phyloP scores from a whole-genome alignment of 2,329 filamentous ascomycete species.

The Byssochlamys sp. region DNA sequence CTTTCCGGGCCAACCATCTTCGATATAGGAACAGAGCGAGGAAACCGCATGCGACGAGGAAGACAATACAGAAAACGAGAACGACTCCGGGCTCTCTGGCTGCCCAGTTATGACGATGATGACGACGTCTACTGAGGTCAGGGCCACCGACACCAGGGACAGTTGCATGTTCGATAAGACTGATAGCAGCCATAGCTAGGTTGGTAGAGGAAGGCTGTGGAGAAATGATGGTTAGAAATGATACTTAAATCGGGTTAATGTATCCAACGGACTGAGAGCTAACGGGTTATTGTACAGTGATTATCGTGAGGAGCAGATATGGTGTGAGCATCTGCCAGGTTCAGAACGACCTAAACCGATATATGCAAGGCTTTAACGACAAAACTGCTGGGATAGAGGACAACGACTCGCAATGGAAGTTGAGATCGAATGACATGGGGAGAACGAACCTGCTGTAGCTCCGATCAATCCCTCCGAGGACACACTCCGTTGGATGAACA shows the following conservation, averaged over 20 bases:
- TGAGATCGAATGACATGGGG: background rate
- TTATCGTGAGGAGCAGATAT: background rate
- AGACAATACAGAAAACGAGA: conserved; percentile 54
- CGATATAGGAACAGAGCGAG: conserved; percentile 42
- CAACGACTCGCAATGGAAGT: background rate
- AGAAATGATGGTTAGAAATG: background rate
- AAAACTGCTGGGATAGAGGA: background rate
- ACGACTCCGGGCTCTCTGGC: conserved; percentile 49
- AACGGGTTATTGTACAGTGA: background rate
- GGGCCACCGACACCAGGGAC: background rate
- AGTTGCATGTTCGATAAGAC: background rate
- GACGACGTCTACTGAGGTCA: background rate
- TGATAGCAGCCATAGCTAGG: background rate
- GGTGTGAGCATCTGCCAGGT: background rate
- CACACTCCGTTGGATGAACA: background rate
- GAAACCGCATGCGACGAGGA: conserved; percentile 45
- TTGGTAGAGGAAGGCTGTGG: background rate
- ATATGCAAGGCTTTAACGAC: background rate
- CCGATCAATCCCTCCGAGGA: background rate
- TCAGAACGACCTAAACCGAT: background rate
- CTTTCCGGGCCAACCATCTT: conserved; percentile 27
- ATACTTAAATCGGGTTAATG: background rate
- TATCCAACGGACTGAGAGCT: background rate
- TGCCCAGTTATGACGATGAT: conserved; percentile 46
- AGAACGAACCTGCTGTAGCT: background rate